Evolutionary conservation across 169 alveolate genomes (phyloP).

Genomic region (Cryptosporidium meleagridis): DNA sequence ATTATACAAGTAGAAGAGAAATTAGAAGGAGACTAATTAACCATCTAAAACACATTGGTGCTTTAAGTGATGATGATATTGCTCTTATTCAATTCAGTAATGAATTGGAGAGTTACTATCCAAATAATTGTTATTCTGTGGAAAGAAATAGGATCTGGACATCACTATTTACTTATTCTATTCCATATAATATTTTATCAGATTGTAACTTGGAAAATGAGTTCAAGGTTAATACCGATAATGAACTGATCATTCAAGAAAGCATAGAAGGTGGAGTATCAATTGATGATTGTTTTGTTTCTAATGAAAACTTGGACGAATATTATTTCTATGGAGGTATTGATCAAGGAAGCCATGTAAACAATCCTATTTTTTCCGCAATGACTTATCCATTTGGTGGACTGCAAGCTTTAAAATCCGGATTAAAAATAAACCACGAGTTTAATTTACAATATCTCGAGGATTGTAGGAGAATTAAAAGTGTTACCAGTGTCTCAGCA

Average conservation of each 20-base stretch:
- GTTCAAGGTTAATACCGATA: background rate
- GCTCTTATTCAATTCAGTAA: conserved; percentile 62
- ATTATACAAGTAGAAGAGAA: conserved; percentile 80
- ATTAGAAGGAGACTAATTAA: conserved; percentile 80
- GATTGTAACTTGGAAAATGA: conserved; percentile 6
- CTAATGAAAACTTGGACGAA: background rate
- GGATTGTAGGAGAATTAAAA: background rate
- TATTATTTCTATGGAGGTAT: background rate
- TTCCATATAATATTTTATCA: conserved; percentile 40
- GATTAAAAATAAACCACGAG: background rate
- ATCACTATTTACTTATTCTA: conserved; percentile 8
- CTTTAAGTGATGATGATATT: conserved; percentile 51
- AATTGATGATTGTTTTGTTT: background rate
- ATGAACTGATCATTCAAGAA: background rate
- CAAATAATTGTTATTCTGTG: conserved; percentile 81
- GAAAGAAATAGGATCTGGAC: conserved; percentile 80
- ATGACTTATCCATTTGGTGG: conserved; percentile 65
- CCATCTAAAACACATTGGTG: conserved; percentile 79
- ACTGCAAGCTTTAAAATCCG: conserved; percentile 7
- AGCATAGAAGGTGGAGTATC: background rate
- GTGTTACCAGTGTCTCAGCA: background rate
- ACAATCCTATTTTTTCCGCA: conserved; percentile 12
- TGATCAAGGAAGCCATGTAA: conserved; percentile 31
- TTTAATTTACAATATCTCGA: background rate
- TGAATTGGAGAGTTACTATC: conserved; percentile 74